Percentiles rank a stretch among this genome's conserved stretches.
These are phyloP conservation scores for Arthrobotrys sinensis DNA, from an alignment of 2,329 filamentous ascomycete species.

Conservation along the genomic window DNA sequence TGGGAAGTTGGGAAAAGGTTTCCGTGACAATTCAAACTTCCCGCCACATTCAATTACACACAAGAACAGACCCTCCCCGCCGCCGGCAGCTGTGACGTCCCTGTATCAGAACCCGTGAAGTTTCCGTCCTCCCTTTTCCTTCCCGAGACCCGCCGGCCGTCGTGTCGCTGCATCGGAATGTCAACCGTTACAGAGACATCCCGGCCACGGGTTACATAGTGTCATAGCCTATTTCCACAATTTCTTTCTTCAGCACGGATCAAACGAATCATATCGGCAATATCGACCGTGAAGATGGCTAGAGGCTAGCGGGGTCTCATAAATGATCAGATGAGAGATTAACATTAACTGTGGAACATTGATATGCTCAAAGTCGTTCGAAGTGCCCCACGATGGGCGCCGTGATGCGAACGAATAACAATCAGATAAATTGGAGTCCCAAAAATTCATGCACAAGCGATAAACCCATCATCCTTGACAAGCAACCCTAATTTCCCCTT, in stretches of 20 bases:
- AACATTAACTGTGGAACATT: conserved; percentile 16
- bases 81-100: conserved; percentile 26
- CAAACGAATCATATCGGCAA: conserved; percentile 26
- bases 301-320: conserved; percentile 20
- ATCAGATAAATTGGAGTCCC: conserved; percentile 25
- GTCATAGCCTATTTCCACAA: conserved; percentile 25
- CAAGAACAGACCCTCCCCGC: conserved; percentile 4
- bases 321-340: conserved; percentile 34
- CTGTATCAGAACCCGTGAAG: conserved; percentile 24
- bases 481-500: conserved; percentile 51
- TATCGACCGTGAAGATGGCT: conserved; percentile 5
- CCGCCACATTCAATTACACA: conserved; percentile 3
- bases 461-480: conserved; percentile 33
- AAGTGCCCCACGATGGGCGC: conserved; percentile 15
- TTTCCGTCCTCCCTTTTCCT: conserved; percentile 35
- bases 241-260: neutral
- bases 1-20: conserved; percentile 16
- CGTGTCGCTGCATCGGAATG: conserved; percentile 44
- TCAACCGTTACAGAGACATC: conserved; percentile 9
- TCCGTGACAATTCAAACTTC: conserved; percentile 23
- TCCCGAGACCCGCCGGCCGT: conserved; percentile 24
- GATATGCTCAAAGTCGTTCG: neutral
- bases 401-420: neutral
- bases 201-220: conserved; percentile 27
- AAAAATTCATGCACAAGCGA: conserved; percentile 38